Evolutionary conservation across 352 stramenopile species (phyloP).

Genomic region (Globisporangium canariense): DNA sequence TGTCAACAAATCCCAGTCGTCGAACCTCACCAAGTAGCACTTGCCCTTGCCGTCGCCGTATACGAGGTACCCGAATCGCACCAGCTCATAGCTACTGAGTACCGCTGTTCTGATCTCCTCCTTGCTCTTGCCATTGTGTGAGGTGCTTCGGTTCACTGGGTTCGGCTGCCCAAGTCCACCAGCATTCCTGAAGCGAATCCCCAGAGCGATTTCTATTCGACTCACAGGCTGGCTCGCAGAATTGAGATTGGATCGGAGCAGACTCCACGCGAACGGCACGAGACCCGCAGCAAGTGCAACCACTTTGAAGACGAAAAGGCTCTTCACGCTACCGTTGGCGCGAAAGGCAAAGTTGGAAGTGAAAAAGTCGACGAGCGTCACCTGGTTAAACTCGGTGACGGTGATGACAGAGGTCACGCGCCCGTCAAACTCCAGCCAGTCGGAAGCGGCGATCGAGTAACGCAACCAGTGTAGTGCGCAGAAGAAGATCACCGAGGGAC

Average conservation of each 20-base stretch:
- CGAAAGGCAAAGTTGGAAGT: background rate
- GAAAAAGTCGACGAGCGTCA: slow-evolving; percentile 13
- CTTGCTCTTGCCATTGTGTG: background rate
- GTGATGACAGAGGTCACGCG: background rate
- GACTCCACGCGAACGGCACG: slow-evolving; percentile 2
- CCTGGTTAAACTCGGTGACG: background rate
- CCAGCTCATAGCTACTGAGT: background rate
- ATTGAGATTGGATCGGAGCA: background rate
- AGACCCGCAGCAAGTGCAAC: background rate
- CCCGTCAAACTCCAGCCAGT: no score
- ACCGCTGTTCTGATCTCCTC: background rate
- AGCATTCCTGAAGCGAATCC: background rate
- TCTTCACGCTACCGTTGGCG: slow-evolving; percentile 3
- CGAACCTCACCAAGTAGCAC: background rate
- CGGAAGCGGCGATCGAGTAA: no score
- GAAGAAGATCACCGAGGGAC: background rate
- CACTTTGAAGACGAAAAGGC: slow-evolving; percentile 4
- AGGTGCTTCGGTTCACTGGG: background rate
- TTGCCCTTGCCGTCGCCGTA: background rate
- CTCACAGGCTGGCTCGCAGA: background rate
- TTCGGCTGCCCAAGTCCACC: background rate
- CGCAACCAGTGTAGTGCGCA: no score
- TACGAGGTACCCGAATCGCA: slow-evolving; percentile 1
- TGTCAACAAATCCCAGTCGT: background rate
- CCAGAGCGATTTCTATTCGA: background rate